phyloP scores from a whole-genome alignment of 2,329 filamentous ascomycete genomes.

The Apiospora saccharicola region DNA sequence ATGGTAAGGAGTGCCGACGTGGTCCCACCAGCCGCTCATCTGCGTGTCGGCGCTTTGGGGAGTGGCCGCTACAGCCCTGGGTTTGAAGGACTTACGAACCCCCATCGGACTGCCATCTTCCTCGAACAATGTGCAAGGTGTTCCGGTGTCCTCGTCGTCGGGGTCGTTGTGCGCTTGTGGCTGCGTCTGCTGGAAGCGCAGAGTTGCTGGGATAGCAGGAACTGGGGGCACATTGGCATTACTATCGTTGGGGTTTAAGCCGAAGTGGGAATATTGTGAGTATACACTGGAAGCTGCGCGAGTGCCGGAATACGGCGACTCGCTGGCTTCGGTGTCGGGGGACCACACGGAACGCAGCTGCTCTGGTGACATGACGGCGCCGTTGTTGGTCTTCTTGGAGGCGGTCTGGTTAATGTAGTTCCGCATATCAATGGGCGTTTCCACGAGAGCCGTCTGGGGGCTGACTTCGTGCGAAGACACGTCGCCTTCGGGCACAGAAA shows the following conservation, averaged over 20 bases:
- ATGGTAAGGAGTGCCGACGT: constrained; percentile 63
- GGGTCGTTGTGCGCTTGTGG: constrained; percentile 45
- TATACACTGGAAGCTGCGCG: constrained; percentile 66
- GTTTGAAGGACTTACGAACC: constrained; percentile 48
- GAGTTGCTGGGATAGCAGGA: constrained; percentile 60
- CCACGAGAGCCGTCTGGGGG: constrained; percentile 56
- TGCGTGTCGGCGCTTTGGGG: constrained; percentile 61
- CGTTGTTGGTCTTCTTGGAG: constrained; percentile 32
- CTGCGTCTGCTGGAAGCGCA: constrained; percentile 46
- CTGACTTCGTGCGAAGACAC: constrained; percentile 55
- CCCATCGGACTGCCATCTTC: constrained; percentile 64
- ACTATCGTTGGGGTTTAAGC: constrained; percentile 34
- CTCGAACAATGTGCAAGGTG: constrained; percentile 73
- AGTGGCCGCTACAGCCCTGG: constrained; percentile 47
- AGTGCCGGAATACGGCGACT: constrained; percentile 49
- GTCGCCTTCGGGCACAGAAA: constrained; percentile 67
- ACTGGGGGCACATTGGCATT: constrained; percentile 61
- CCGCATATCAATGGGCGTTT: constrained; percentile 48
- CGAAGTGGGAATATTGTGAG: constrained; percentile 58
- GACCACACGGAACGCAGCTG: constrained; percentile 64
- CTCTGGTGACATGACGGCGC: constrained; percentile 39
- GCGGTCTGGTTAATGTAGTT: constrained; percentile 34
- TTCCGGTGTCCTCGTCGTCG: constrained; percentile 55
- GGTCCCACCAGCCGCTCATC: constrained; percentile 80
- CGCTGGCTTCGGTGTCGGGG: constrained; percentile 64